Conservation (phyloP, 192 early-diverging fungal species). For the Thoreauomyces humboldtii region DNA sequence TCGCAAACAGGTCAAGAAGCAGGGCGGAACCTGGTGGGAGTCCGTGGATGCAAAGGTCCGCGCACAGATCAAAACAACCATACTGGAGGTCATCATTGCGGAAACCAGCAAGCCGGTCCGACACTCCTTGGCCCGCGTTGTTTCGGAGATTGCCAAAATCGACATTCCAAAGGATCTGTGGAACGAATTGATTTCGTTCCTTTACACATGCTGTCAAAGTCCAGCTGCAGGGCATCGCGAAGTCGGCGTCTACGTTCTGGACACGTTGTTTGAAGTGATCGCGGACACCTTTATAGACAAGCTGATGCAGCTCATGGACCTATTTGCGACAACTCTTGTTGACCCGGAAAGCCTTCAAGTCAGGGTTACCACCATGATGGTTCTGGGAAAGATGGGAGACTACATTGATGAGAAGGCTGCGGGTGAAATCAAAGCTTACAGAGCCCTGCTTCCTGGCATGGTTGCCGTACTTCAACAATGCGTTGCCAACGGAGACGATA, state of each 20-base stretch:
- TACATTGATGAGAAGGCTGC: constrained; percentile 72
- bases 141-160: constrained; percentile 80
- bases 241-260: constrained; percentile 82
- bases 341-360: constrained; percentile 84
- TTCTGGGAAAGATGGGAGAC: constrained; percentile 78
- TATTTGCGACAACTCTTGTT: constrained; percentile 70
- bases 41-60: constrained; percentile 55
- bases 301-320: constrained; percentile 65
- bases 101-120: constrained; percentile 71
- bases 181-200: constrained; percentile 73
- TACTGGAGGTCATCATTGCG: constrained; percentile 70
- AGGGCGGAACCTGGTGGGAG: constrained; percentile 60
- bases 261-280: constrained; percentile 83
- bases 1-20: constrained; percentile 72
- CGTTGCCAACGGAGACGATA: constrained; percentile 70
- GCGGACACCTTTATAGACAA: constrained; percentile 66
- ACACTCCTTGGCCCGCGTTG: constrained; percentile 81
- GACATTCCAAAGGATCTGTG: constrained; percentile 78
- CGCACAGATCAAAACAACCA: constrained; percentile 59
- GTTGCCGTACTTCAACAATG: constrained; percentile 81
- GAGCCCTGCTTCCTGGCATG: constrained; percentile 77
- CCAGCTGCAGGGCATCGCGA: constrained; percentile 71
- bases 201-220: constrained; percentile 79
- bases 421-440: constrained; percentile 68
- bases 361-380: constrained; percentile 71